Evolutionary conservation across 768 basidiomycete genomes (phyloP), one percentile per base, ranked within the genome.

Genomic region (Amanita rimosa): DNA sequence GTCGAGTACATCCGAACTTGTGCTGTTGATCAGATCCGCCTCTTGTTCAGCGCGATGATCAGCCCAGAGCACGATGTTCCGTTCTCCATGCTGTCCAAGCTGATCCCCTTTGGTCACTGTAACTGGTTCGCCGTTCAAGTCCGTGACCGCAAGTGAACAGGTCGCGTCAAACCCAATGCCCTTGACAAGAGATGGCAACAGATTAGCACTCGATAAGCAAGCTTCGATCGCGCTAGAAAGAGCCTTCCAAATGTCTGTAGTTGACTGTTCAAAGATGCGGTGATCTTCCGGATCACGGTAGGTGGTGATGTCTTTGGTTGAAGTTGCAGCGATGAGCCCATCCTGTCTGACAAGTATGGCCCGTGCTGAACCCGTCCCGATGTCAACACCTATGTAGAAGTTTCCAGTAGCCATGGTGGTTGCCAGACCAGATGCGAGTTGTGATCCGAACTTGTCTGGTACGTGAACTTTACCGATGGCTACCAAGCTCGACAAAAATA

Each of bases 121-220:
- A 17, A 96, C 69, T 0, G 93, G 86, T 34, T 76, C 66, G 5
- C 92, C 92, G 13, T 81, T 61, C 43, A 76, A 65, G 60, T 89
- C 81, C 0, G 82, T 72, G 17, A 97, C 94, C 0, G 94, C 92
- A 36, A 98, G 72, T 0, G 93, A 96, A 66, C 96, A 99, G 0
- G 96, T 99, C 41, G 94, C 95, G 63, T 97, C 94, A 63, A 95
- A 93, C 11, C 93, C 91, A 39, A 97, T 58, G 0, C 96, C 96
- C 58, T 85, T 89, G 50, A 99, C 81, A 4, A 71, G 64, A 2
- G 67, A 61, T 8, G 84, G 75, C 26, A 72, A 54, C 24, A 89
- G 64, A 3, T 74, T 67, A 0, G 84, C 73, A 26, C 73, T 66
- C 7, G 70, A 52, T 21, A 98, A 66, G 45, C 89, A 83, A 4